Evolutionary conservation across 176 grass and related monocot species (phyloP).

Genomic region (Oryza punctata): DNA sequence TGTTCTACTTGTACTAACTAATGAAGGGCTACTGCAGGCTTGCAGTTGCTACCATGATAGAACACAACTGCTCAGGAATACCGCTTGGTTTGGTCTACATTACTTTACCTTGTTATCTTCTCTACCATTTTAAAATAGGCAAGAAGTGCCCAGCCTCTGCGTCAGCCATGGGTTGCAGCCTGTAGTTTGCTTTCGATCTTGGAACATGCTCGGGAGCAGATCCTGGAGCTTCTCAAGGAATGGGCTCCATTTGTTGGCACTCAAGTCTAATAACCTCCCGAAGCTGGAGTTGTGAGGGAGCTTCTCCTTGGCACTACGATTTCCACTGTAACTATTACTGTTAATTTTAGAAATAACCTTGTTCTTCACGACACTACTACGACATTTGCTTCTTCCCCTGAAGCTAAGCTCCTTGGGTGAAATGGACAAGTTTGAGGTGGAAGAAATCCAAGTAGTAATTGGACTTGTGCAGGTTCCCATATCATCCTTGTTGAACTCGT

Average conservation of each 20-base stretch:
- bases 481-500: conserved; percentile 18
- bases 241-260: conserved; percentile 47
- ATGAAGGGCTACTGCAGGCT: neutral
- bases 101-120: conserved; percentile 9
- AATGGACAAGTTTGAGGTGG: conserved; percentile 42
- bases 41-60: neutral
- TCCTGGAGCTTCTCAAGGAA: conserved; percentile 70
- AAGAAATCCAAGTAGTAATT: conserved; percentile 19
- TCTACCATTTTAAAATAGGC: conserved; percentile 58
- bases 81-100: conserved; percentile 4
- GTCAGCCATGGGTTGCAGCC: conserved; percentile 27
- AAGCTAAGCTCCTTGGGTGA: conserved; percentile 46
- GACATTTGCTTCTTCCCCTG: conserved; percentile 13
- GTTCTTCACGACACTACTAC: conserved; percentile 11
- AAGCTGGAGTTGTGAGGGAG: conserved; percentile 43
- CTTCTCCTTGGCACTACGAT: conserved; percentile 51
- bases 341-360: conserved; percentile 35
- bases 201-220: conserved; percentile 49
- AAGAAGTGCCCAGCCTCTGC: conserved; percentile 62
- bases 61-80: conserved; percentile 1
- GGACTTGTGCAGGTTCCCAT: neutral
- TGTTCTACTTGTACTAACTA: conserved; percentile 20
- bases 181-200: conserved; percentile 40
- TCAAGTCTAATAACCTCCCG: conserved; percentile 60
- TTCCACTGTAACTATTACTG: conserved; percentile 29